Evolutionary conservation across 2,329 filamentous ascomycete genomes (phyloP).

Genomic region (Arthrinium puccinioides): DNA sequence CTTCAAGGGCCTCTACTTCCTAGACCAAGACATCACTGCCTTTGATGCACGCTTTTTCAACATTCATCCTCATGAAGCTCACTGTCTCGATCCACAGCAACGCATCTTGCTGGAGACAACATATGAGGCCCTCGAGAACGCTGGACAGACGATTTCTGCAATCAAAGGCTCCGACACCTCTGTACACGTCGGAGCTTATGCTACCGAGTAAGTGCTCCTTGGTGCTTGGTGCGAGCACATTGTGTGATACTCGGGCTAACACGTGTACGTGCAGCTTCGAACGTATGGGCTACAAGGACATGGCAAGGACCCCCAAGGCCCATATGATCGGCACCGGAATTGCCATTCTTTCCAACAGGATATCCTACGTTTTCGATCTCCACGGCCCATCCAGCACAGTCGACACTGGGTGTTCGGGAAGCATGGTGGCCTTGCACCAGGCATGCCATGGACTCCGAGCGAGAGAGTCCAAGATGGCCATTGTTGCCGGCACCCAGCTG

Average conservation of each 20-base stretch:
- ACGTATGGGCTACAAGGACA: too few relatives aligned
- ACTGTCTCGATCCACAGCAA: slow-evolving; percentile 26
- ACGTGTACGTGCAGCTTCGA: slow-evolving; percentile 1
- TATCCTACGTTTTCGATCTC: background rate
- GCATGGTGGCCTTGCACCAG: background rate
- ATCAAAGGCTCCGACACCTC: background rate
- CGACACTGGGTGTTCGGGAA: background rate
- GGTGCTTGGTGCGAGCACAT: slow-evolving; percentile 18
- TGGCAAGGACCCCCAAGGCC: background rate
- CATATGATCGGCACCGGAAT: background rate
- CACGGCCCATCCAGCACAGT: background rate
- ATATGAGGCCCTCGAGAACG: slow-evolving; percentile 25
- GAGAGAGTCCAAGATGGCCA: background rate
- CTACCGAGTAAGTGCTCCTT: slow-evolving; percentile 20
- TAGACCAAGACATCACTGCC: slow-evolving; percentile 19
- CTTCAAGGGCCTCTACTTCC: slow-evolving; percentile 17
- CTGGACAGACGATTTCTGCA: too few relatives aligned
- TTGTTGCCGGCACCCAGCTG: background rate
- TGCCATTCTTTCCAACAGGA: background rate
- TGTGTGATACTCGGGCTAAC: slow-evolving; percentile 5
- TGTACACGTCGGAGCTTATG: background rate
- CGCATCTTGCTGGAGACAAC: slow-evolving; percentile 21
- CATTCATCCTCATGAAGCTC: slow-evolving; percentile 13
- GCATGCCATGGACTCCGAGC: background rate
- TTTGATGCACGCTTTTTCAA: slow-evolving; percentile 31